Base-by-base conservation (phyloP, 345 rosid species). In the Excoecaria agallocha region DNA sequence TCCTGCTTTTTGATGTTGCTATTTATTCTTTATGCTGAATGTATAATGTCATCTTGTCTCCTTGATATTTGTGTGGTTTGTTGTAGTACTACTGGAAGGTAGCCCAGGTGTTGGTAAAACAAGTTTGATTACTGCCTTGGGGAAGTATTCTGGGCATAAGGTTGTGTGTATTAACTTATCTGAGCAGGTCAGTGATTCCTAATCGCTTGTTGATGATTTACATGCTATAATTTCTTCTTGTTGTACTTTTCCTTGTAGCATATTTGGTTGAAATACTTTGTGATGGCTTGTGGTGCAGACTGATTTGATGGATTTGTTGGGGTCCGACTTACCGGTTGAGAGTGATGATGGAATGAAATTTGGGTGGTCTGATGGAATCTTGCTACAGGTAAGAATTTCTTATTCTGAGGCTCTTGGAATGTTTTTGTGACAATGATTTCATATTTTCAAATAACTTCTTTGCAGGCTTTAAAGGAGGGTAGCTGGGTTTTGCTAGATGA, bases 81-180 rank as follows among this genome's bases (percentile, higher is more conserved):
- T 79, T 72, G 65, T 89, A 89, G 98, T 91, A 74, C 79, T 94
- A 72, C 71, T 94, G 82, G 98, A 94, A 86, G 98, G 98, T 73
- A 92, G 98, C 79, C 98, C 98, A 8, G 98, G 98, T 78, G 98
- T 94, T 81, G 98, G 98, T 77, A 94, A 94, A 84, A 94, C 98
- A 72, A 94, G 98, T 82, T 83, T 94, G 74, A 82, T 94, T 80
- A 81, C 85, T 77, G 97, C 98, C 60, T 81, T 94, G 85, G 97
- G 98, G 56, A 91, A 87, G 81, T 89, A 84, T 86, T 94, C 98
- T 57, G 98, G 98, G 72, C 98, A 94, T 80, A 91, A 84, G 83
- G 98, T 94, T 74, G 91, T 94, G 51, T 93, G 98, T 75, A 91
- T 94, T 78, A 94, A 94, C 80, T 85, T 94, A 77, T 94, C 97